Base-by-base conservation (phyloP, 2,329 filamentous ascomycete species). In the Cordyceps cateniannulata region DNA sequence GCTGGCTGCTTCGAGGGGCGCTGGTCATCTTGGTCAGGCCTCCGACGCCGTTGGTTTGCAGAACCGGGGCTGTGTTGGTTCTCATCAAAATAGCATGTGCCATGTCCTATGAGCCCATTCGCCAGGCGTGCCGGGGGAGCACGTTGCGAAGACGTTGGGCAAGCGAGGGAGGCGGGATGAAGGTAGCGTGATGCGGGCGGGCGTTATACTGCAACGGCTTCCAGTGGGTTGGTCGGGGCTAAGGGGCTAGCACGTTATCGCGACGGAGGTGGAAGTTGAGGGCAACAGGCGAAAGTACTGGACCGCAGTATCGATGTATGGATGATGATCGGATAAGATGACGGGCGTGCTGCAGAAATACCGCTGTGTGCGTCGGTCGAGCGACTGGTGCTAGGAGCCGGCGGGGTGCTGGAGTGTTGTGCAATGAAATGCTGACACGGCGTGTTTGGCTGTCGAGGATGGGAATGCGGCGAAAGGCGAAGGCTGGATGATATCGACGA, bases 81-180 rank as follows among this genome's bases (percentile, higher is more conserved):
- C 82, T 78, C 68, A 84, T 71, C 66, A 85, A 75, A 68, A 82
- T 79, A 75, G 81, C 81, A 79, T 84, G 79, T 73, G 82, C 82
- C 83, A 85, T 85, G 69, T 71, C 76, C 73, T 75, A 69, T 64
- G 71, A 73, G 67, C 73, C 76, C 78, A 77, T 79, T 69, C 75
- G 75, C 69, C 38, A 38, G 60, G 47, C 45, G 47, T 56, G 58
- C 53, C 27, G 45, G 27, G 16, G 14, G n/a, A 51, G 55, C 50
- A 55, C 47, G 56, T 38, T 53, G 58, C 40, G 58, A 59, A 52
- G 47, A 51, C 22, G 53, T 52, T 27, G 25, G 59, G 42, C 25
- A 54, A 54, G 38, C 45, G 42, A 22, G 54, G 32, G 32, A 44
- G n/a, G 25, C 12, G 45, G 27, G 45, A 35, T 14, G 53, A 48